Conservation (phyloP, 2,329 filamentous ascomycete genomes). For the Colletotrichum siamense region DNA sequence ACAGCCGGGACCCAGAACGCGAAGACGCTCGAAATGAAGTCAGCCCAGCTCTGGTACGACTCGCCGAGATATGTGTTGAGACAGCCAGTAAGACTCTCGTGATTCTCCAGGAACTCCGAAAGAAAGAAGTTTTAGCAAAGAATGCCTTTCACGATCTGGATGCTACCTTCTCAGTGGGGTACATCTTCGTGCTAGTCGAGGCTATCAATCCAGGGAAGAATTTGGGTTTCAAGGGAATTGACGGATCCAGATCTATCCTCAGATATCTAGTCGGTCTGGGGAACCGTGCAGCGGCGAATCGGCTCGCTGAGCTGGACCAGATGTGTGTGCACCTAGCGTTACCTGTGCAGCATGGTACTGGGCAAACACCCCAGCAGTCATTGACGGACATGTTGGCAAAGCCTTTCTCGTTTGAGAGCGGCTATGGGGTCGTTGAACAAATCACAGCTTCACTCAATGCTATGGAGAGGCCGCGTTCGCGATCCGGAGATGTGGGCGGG, state of each 20-base stretch:
- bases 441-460: neutral
- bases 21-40: neutral
- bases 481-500: neutral
- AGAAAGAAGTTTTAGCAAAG: slow-evolving; percentile 4
- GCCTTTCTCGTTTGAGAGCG: neutral
- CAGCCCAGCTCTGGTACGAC: neutral
- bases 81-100: slow-evolving; percentile 11
- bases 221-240: neutral
- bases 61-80: slow-evolving; percentile 14
- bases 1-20: neutral
- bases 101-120: slow-evolving; percentile 1
- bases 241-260: neutral
- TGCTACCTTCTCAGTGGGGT: slow-evolving; percentile 7
- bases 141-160: slow-evolving; percentile 12
- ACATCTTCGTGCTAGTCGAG: slow-evolving; percentile 16
- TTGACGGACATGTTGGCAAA: neutral
- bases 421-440: neutral
- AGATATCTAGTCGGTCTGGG: slow-evolving; percentile 5
- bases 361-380: neutral
- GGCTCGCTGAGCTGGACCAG: slow-evolving; percentile 10
- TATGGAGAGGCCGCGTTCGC: neutral
- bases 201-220: slow-evolving; percentile 6
- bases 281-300: slow-evolving; percentile 6
- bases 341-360: neutral
- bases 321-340: slow-evolving; percentile 12